A percentile compares a stretch with the other conserved stretches of the same genome.
Conservation (phyloP, 2,329 filamentous ascomycete genomes). For the Xylariaceae sp. region DNA sequence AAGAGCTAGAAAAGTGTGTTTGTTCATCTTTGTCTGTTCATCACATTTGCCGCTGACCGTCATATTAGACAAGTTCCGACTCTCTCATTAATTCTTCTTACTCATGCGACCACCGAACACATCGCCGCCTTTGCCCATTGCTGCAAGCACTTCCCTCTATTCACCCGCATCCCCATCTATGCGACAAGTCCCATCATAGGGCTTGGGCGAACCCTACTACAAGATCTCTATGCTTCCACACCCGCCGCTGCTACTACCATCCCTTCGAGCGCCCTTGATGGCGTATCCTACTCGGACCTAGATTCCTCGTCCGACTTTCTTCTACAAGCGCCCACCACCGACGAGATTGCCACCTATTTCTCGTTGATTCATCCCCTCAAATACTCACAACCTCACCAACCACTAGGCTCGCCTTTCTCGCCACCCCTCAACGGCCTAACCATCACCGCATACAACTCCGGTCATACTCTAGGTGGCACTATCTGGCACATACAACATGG, state of each 20-base stretch:
- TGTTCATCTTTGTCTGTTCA: not conserved
- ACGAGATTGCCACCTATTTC: conserved; percentile 92
- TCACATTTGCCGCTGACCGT: not conserved
- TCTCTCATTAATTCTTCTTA: conserved; percentile 87
- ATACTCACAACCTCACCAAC: conserved; percentile 94
- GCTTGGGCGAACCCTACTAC: conserved; percentile 80
- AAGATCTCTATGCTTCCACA: conserved; percentile 87
- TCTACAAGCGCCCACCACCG: conserved; percentile 65
- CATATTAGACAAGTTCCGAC: conserved; percentile 74
- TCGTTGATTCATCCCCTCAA: conserved; percentile 85
- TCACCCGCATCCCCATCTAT: conserved; percentile 88
- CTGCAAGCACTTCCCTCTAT: conserved; percentile 91
- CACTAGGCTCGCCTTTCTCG: conserved; percentile 78
- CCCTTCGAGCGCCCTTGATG: conserved; percentile 64
- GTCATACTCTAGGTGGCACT: conserved; percentile 90
- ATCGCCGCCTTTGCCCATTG: conserved; percentile 92
- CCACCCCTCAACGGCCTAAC: conserved; percentile 85
- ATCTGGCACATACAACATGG: conserved; percentile 99
- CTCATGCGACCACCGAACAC: conserved; percentile 86
- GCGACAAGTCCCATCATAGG: conserved; percentile 91
- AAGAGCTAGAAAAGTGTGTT: conserved; percentile 79
- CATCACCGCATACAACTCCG: conserved; percentile 93
- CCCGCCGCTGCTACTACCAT: conserved; percentile 84
- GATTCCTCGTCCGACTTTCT: conserved; percentile 53
- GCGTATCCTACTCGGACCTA: conserved; percentile 48